These are phyloP conservation scores for Creolimax fragrantissima DNA, from an alignment of 78 protist species.

Conservation along the genomic window DNA sequence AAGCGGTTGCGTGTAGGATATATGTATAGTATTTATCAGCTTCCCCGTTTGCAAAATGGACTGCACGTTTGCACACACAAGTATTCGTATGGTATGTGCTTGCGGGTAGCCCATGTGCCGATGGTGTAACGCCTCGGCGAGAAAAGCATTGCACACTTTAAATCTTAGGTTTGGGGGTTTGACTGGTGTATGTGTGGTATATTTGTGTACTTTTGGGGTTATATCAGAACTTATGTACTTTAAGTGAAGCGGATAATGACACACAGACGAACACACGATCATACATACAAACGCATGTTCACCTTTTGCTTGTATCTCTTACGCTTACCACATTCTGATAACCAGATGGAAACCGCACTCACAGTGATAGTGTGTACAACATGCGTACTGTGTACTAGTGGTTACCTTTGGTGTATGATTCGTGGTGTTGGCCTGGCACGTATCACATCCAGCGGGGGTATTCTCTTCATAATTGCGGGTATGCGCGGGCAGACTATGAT, in stretches of 20 bases:
- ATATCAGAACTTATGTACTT: background rate
- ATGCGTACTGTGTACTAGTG: slow-evolving; percentile 38
- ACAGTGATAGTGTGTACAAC: background rate
- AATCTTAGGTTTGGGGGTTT: no score
- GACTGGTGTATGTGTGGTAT: background rate
- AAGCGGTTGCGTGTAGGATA: no score
- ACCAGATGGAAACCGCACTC: background rate
- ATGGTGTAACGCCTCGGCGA: background rate
- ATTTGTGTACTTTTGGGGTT: background rate
- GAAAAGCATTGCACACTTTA: no score
- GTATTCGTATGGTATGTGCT: background rate
- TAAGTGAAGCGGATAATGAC: background rate
- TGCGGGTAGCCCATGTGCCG: background rate
- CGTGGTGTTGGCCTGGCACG: slow-evolving; percentile 74
- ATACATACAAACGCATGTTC: no score
- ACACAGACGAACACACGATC: no score
- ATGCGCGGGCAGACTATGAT: background rate
- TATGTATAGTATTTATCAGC: no score
- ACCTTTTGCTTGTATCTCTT: no score
- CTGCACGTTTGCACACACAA: background rate
- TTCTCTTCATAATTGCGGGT: background rate
- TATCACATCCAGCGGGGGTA: background rate
- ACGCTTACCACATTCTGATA: no score
- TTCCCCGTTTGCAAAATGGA: no score
- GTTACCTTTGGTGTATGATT: slow-evolving; percentile 72